Base-by-base conservation (phyloP, 169 alveolate genomes). In the Cryptosporidium andersoni region DNA sequence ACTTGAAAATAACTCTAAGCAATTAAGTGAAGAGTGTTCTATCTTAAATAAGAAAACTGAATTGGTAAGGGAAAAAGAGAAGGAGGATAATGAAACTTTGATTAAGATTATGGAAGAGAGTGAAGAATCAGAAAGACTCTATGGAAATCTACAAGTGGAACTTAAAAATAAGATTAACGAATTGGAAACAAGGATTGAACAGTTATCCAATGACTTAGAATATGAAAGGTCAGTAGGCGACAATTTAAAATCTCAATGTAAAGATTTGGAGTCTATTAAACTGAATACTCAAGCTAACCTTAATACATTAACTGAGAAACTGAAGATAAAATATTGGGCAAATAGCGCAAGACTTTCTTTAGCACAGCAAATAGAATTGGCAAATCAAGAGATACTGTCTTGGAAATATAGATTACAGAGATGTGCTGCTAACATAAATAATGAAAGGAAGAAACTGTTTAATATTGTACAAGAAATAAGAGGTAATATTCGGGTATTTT, bases 401-500 rank as follows among this genome's bases (percentile, higher is more conserved):
- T 74, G 85, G 85, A 74, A 37, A 47, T 55, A 56, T 34, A 66
- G 85, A 16, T 62, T 74, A 16, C 85, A 74, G 14, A 56, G 68
- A 0, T 68, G 60, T 2, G 43, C 85, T 11, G 60, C 60, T 25
- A 25, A 58, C 52, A 2, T 74, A 43, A 74, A 74, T 74, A 60
- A 74, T 39, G 36, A 34, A 11, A 90, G 94, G 58, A 88, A 88
- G 66, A 49, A 48, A 40, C 64, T 91, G 16, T 90, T 88, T 66
- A 88, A 89, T 64, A 81, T 80, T 6, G 8, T 90, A 45, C 91
- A 90, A 64, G 94, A 92, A 37, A 67, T 89, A 39, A 90, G 68
- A 64, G 95, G 95, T 2, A 82, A 90, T 39, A 89, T 92, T 53
- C 62, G 95, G 48, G 90, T 90, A 4, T 92, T 68, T 52, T 90